Percentiles rank a stretch among this genome's conserved stretches.
These are phyloP conservation scores for Candida krabiensis DNA, from an alignment of 805 yeast species.

Conservation along the genomic window DNA sequence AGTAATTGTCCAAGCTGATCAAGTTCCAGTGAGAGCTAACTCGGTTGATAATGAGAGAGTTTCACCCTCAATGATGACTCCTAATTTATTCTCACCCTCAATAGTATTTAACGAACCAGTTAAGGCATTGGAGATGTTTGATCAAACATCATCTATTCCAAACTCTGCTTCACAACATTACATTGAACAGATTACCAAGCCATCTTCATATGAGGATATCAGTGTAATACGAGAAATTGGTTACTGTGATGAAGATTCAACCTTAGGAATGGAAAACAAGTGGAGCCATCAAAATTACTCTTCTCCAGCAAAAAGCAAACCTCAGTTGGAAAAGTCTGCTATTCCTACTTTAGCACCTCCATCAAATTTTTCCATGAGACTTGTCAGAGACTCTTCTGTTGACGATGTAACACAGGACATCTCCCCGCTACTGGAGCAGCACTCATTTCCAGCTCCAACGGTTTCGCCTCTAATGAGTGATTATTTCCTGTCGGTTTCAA, in stretches of 20 bases:
- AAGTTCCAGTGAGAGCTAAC: conserved; percentile 1
- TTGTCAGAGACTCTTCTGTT: conserved; percentile 18
- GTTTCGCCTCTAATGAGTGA: conserved; percentile 8
- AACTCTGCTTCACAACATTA: conserved; percentile 10
- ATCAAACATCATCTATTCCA: conserved; percentile 12
- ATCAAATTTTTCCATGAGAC: conserved; percentile 26
- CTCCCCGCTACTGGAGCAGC: conserved; percentile 7
- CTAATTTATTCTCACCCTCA: conserved; percentile 30
- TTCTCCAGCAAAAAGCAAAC: background rate
- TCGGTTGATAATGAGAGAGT: conserved; percentile 2
- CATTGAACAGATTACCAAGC: conserved; percentile 2
- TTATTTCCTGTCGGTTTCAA: background rate
- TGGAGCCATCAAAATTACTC: background rate
- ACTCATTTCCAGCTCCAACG: conserved; percentile 9
- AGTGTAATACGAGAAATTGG: conserved; percentile 28
- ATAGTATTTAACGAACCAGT: conserved; percentile 29
- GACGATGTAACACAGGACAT: conserved; percentile 12
- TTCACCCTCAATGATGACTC: conserved; percentile 24
- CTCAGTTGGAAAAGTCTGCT: background rate
- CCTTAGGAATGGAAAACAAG: background rate
- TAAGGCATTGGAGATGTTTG: conserved; percentile 22
- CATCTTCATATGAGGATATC: background rate
- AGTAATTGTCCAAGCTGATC: background rate
- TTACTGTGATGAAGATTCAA: conserved; percentile 25
- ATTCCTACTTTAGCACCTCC: conserved; percentile 5